Conservation (phyloP, 1,139 yeast species). For the Lodderomyces margitis region DNA sequence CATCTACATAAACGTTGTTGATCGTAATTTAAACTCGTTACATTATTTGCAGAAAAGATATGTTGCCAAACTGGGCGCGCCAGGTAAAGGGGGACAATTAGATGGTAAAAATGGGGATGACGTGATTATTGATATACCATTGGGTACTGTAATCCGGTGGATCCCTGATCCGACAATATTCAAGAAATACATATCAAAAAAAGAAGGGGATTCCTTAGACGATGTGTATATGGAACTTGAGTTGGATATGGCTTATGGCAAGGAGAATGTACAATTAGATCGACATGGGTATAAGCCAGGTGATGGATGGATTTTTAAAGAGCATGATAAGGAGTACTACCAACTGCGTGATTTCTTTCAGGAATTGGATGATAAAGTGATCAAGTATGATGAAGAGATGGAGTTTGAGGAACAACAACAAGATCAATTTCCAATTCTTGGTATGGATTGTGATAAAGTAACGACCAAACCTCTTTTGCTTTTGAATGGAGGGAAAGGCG, state of each 20-base stretch:
- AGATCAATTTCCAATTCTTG: constrained; percentile 76
- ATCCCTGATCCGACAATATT: constrained; percentile 68
- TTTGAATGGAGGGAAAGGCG: constrained; percentile 86
- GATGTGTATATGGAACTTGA: constrained; percentile 29
- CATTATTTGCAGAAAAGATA: constrained; percentile 68
- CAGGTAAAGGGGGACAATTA: constrained; percentile 73
- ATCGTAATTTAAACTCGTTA: constrained; percentile 59
- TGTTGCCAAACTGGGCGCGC: constrained; percentile 66
- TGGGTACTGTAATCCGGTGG: constrained; percentile 87
- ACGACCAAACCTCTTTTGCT: constrained; percentile 67
- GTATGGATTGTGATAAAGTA: constrained; percentile 69
- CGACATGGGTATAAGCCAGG: constrained; percentile 61
- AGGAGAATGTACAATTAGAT: constrained; percentile 49
- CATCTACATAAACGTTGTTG: constrained; percentile 76
- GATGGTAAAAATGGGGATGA: constrained; percentile 86
- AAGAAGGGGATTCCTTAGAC: constrained; percentile 27
- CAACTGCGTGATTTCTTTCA: constrained; percentile 60
- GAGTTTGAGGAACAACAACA: constrained; percentile 55
- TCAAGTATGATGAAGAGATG: constrained; percentile 59
- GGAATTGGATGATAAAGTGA: constrained; percentile 61
- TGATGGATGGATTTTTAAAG: constrained; percentile 85
- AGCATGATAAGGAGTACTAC: constrained; percentile 70
- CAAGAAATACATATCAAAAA: constrained; percentile 31
- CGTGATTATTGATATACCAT: constrained; percentile 79
- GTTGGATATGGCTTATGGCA: constrained; percentile 11